Evolutionary conservation across 2,329 filamentous ascomycete genomes (phyloP), one percentile per base, ranked within the genome.

Genomic region (Fusarium papillatum): DNA sequence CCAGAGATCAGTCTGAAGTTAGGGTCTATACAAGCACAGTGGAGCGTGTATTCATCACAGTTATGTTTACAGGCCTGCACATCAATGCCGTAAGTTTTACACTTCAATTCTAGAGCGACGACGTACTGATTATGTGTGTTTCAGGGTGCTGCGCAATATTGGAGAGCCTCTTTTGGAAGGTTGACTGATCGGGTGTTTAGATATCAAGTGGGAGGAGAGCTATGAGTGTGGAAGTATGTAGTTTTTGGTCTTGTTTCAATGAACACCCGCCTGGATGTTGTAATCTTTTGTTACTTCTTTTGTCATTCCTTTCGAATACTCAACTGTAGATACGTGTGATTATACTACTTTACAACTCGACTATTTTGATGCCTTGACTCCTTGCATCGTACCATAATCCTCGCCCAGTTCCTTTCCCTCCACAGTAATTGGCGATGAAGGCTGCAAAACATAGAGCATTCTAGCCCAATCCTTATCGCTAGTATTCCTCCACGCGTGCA

Each of bases 401-500:
- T 86, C 46, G 70, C 79, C 71, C 81, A 82, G 19, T 22, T 76
- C 66, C 22, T 74, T 70, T 0, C 73, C 80, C 1, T 46, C 73
- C 1, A 75, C 63, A 3, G 19, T 39, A 4, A 80, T 61, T 31
- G 61, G 22, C 0, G 53, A 57, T 2, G 66, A 71, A 34, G 34
- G 81, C 77, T 83, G 79, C 70, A 86, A 70, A 2, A 85, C 81
- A 80, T 87, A 82, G 77, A 81, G 65, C 83, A 88, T 86, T 22
- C 87, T 80, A 4, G 85, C 83, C 87, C 87, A 88, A 22, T 86
- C 84, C 0, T 82, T 87, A 46, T 82, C 73, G 66, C 85, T 85
- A 19, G 76, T 74, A 62, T 91, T 90, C 63, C 83, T 82, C 89
- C 89, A 91, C 7, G 86, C 86, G 79, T 92, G 90, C 84, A 88